Evolutionary conservation across 2,329 filamentous ascomycete genomes (phyloP).

Genomic region (Penicillium verrucosum): DNA sequence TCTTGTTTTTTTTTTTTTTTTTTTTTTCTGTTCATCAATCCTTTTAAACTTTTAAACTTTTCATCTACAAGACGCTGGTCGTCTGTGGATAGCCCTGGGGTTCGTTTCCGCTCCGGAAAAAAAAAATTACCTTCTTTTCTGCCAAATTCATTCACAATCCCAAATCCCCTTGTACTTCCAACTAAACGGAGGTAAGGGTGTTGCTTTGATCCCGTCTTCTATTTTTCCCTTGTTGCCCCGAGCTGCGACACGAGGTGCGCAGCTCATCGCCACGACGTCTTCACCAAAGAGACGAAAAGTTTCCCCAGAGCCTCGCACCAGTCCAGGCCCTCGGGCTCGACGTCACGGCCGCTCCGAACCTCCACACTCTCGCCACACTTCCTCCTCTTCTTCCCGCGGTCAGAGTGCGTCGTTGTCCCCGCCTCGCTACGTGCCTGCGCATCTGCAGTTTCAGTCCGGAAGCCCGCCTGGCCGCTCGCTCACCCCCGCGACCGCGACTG

Average conservation of each 20-base stretch:
- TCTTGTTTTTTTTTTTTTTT: no score
- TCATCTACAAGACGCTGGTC: not conserved
- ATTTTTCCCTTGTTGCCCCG: conserved; percentile 25
- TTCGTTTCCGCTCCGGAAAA: conserved; percentile 18
- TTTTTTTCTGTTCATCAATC: not conserved
- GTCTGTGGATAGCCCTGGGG: conserved; percentile 9
- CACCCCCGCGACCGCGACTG: conserved; percentile 51
- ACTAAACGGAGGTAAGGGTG: conserved; percentile 4
- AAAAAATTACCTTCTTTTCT: conserved; percentile 22
- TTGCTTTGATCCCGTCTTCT: conserved; percentile 2
- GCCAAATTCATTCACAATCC: conserved; percentile 17
- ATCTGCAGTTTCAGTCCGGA: conserved; percentile 51
- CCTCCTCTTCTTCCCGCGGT: conserved; percentile 26
- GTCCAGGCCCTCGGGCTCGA: conserved; percentile 37
- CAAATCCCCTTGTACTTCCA: conserved; percentile 4
- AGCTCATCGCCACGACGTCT: conserved; percentile 51
- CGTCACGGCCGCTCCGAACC: conserved; percentile 34
- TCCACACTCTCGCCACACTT: conserved; percentile 24
- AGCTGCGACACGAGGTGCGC: conserved; percentile 46
- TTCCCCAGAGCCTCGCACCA: conserved; percentile 41
- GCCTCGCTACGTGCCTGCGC: conserved; percentile 53
- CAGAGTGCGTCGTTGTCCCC: conserved; percentile 32
- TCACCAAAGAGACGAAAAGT: conserved; percentile 50
- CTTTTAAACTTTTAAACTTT: not conserved
- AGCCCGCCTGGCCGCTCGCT: conserved; percentile 38